phyloP scores from a whole-genome alignment of 306 rosid species.

The Trifolium subterraneum region DNA sequence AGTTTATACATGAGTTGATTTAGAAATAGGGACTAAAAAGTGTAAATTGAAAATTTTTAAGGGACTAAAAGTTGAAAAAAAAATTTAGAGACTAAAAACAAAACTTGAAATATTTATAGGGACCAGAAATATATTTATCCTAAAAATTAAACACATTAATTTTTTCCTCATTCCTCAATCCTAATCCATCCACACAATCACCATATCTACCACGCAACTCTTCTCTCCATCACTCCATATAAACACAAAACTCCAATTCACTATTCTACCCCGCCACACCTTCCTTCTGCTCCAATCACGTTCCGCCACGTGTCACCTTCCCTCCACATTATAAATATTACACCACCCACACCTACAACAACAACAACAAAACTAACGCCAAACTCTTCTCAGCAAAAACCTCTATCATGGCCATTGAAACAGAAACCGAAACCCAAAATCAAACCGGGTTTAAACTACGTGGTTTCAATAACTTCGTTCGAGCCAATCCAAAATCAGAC shows the following conservation, averaged over 20 bases:
- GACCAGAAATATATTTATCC: no score
- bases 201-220: neutral
- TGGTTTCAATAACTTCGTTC: constrained; percentile 74
- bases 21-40: no score
- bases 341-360: no score
- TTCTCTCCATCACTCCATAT: no score
- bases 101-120: no score
- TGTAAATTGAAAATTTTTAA: no score
- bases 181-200: neutral
- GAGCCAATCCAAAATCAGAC: constrained; percentile 76
- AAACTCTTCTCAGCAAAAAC: neutral
- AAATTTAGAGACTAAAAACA: no score
- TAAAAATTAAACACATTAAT: no score
- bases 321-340: neutral
- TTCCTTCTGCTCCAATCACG: constrained; percentile 3
- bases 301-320: constrained; percentile 35
- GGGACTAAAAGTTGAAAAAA: no score
- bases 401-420: constrained; percentile 50
- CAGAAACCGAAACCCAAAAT: neutral
- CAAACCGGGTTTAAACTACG: constrained; percentile 48
- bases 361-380: neutral
- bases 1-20: no score
- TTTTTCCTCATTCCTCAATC: no score
- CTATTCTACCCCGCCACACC: neutral
- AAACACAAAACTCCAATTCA: neutral